Evolutionary conservation across 345 rosid genomes (phyloP).

Genomic region (Eucalyptus leucophloia): DNA sequence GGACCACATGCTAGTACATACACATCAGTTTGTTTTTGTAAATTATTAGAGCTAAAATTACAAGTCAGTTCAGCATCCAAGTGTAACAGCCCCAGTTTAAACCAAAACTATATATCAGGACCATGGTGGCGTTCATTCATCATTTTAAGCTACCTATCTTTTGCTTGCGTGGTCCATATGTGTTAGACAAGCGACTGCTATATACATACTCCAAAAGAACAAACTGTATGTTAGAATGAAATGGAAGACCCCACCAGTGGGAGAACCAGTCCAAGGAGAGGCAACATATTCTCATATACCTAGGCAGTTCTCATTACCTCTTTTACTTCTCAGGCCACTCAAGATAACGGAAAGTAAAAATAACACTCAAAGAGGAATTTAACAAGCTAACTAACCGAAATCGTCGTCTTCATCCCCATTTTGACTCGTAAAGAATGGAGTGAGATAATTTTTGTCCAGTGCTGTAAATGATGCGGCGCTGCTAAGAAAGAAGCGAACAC

Average conservation of each 20-base stretch:
- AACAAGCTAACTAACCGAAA: constrained; percentile 22
- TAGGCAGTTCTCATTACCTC: not conserved
- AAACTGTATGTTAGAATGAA: not conserved
- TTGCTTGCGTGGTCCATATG: not conserved
- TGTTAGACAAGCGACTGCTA: not conserved
- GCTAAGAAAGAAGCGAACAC: not conserved
- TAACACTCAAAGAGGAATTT: not conserved
- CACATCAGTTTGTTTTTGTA: not conserved
- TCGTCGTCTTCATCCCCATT: constrained; percentile 59
- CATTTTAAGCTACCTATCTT: not conserved
- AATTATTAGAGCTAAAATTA: not conserved
- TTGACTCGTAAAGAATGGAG: constrained; percentile 80
- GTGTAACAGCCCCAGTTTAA: not conserved
- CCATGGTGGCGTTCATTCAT: not conserved
- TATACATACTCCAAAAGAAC: not conserved
- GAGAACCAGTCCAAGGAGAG: not conserved
- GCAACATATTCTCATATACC: not conserved
- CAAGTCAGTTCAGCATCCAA: not conserved
- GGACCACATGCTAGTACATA: not conserved
- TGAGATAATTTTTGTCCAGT: constrained; percentile 68
- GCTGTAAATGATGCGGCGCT: constrained; percentile 76
- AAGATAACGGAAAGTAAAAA: not conserved
- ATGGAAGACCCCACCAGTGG: not conserved
- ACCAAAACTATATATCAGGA: not conserved
- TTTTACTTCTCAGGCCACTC: not conserved